Conservation (phyloP, 176 grass and related monocot species). For the Carex kokanica region DNA sequence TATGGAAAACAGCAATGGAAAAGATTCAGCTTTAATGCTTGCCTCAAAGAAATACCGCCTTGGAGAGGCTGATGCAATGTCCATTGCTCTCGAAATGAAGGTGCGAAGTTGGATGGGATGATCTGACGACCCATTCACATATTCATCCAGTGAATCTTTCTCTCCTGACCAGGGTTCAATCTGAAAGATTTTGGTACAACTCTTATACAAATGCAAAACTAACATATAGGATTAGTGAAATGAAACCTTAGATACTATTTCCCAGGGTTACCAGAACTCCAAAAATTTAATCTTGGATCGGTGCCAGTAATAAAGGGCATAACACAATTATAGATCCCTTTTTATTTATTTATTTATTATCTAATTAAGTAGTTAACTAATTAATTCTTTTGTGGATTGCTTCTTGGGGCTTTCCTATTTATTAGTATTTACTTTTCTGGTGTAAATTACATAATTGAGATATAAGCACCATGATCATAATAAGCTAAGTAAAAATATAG, state of each 20-base stretch:
- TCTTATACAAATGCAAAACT: not conserved
- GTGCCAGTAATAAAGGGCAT: not conserved
- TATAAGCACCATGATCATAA: not conserved
- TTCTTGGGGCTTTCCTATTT: not conserved
- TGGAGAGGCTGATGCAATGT: constrained; percentile 84
- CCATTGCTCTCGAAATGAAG: constrained; percentile 86
- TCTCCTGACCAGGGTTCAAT: constrained; percentile 29
- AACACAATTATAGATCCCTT: not conserved
- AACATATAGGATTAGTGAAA: not conserved
- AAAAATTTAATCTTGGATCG: not conserved
- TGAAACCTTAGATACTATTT: not conserved
- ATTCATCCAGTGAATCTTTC: constrained; percentile 38
- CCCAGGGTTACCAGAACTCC: not conserved
- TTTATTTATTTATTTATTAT: not conserved
- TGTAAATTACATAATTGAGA: not conserved
- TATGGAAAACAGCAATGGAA: not conserved
- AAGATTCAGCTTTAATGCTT: constrained; percentile 31
- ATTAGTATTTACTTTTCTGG: not conserved
- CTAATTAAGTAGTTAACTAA: not conserved
- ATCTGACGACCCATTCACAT: constrained; percentile 33
- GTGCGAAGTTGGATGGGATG: constrained; percentile 50
- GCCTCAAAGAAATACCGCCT: constrained; percentile 96
- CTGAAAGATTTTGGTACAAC: constrained; percentile 24
- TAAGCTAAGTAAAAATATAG: not conserved
- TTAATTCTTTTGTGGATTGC: not conserved